A percentile compares a stretch with the other conserved stretches of the same genome.
phyloP scores from a whole-genome alignment of 2,329 filamentous ascomycete genomes.

The Phialophora macrospora region DNA sequence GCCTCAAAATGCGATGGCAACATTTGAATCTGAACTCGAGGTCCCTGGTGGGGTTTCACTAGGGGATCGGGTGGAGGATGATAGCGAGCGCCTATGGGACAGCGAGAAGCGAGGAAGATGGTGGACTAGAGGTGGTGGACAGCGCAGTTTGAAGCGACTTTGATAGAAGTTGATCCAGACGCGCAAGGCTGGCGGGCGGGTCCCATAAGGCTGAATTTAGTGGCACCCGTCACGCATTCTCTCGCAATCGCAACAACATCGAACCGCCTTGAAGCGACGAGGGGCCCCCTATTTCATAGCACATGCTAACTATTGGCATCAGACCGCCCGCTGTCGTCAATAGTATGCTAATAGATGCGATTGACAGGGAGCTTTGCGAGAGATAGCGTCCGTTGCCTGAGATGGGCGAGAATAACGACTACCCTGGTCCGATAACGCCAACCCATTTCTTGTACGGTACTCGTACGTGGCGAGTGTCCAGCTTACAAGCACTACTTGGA shows the following conservation, averaged over 20 bases:
- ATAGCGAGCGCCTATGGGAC: not conserved
- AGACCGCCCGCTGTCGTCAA: not conserved
- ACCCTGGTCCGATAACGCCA: not conserved
- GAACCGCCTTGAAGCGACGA: not conserved
- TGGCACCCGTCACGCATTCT: not conserved
- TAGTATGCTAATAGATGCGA: not conserved
- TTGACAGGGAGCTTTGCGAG: not conserved
- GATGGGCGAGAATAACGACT: not conserved
- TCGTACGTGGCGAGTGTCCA: not conserved
- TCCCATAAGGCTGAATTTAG: not conserved
- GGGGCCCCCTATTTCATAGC: not conserved
- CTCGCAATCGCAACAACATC: not conserved
- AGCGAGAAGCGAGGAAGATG: not conserved
- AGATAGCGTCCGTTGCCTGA: not conserved
- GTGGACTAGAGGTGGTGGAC: not conserved
- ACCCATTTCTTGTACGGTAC: too few relatives aligned
- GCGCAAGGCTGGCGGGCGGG: not conserved
- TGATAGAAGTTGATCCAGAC: not conserved
- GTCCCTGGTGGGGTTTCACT: too few relatives aligned
- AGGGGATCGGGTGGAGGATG: not conserved
- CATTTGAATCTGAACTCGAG: not conserved
- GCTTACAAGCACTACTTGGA: not conserved
- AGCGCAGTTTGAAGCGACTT: not conserved
- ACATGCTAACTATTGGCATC: not conserved
- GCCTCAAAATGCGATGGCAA: not conserved